phyloP scores from a whole-genome alignment of 805 yeast species.

The Kluyveromyces dobzhanskii region DNA sequence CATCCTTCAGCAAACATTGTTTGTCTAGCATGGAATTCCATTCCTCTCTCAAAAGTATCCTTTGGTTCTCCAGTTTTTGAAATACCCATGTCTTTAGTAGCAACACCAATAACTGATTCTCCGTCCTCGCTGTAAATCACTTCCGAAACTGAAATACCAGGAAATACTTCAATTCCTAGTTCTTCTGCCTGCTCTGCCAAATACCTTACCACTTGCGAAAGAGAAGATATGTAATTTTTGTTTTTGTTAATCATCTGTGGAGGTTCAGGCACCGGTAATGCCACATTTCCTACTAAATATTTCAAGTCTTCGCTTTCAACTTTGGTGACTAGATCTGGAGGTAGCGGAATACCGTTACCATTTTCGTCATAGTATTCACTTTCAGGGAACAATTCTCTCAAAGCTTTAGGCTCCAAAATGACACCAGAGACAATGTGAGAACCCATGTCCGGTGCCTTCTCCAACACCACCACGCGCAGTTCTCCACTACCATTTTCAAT shows the following conservation, averaged over 20 bases:
- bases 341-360: conserved; percentile 62
- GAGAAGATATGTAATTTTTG: conserved; percentile 76
- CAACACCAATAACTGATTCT: conserved; percentile 67
- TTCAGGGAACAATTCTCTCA: conserved; percentile 75
- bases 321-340: conserved; percentile 63
- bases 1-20: conserved; percentile 97
- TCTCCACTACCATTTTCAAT: conserved; percentile 52
- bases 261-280: conserved; percentile 82
- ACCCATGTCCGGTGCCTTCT: conserved; percentile 90
- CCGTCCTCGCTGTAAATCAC: conserved; percentile 55
- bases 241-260: conserved; percentile 80
- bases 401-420: conserved; percentile 82
- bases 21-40: conserved; percentile 89
- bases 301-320: conserved; percentile 73
- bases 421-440: conserved; percentile 91
- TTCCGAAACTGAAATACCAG: conserved; percentile 81
- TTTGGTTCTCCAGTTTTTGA: conserved; percentile 68
- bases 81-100: conserved; percentile 89
- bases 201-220: conserved; percentile 73
- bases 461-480: conserved; percentile 79
- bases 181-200: conserved; percentile 86
- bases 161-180: conserved; percentile 87
- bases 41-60: conserved; percentile 84
- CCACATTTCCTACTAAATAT: conserved; percentile 49
- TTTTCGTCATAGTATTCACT: conserved; percentile 43